phyloP scores from a whole-genome alignment of 2,329 filamentous ascomycete genomes.

The Exophiala sp. region DNA sequence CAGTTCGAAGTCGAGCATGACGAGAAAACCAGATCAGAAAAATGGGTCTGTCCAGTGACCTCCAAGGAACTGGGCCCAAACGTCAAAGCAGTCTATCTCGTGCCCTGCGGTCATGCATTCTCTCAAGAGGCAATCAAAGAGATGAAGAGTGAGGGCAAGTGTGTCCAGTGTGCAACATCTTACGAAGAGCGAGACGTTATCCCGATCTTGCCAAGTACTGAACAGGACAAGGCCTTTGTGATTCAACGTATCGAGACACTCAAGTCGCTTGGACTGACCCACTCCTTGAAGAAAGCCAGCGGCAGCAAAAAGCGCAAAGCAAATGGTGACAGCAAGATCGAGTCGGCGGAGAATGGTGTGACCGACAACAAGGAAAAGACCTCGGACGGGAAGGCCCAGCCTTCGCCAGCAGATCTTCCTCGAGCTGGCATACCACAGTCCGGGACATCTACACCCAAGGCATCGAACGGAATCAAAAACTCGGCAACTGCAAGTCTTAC shows the following conservation, averaged over 20 bases:
- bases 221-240: constrained; percentile 67
- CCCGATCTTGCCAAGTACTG: constrained; percentile 70
- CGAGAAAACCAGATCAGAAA: constrained; percentile 43
- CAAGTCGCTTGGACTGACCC: constrained; percentile 68
- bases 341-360: not conserved
- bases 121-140: constrained; percentile 80
- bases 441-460: constrained; percentile 36
- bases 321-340: constrained; percentile 44
- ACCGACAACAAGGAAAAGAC: constrained; percentile 7
- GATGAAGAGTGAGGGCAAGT: constrained; percentile 60
- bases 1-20: constrained; percentile 60
- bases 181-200: constrained; percentile 74
- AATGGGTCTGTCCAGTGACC: constrained; percentile 80
- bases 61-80: constrained; percentile 77
- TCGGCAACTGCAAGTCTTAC: constrained; percentile 79
- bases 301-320: constrained; percentile 73
- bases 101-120: constrained; percentile 95
- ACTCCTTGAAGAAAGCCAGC: constrained; percentile 78
- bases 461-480: constrained; percentile 72
- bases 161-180: constrained; percentile 65
- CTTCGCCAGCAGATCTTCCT: not conserved
- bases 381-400: constrained; percentile 6
- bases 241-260: constrained; percentile 65
- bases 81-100: constrained; percentile 79
- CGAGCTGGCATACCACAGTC: constrained; percentile 24